Evolutionary conservation across 192 early-diverging fungal genomes (phyloP).

Genomic region (Kickxella alabastrina): DNA sequence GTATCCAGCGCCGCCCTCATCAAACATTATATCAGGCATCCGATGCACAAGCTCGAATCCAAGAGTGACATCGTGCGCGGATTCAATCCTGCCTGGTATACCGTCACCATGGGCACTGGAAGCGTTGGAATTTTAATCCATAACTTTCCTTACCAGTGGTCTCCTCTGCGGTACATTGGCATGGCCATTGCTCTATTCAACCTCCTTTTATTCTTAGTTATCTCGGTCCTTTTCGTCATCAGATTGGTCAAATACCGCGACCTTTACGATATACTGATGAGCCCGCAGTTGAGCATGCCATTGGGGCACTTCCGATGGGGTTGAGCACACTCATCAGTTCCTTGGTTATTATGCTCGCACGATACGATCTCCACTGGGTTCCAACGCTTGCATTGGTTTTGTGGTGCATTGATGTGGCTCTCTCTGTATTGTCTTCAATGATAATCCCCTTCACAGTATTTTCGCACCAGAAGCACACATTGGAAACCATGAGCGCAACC

Average conservation of each 20-base stretch:
- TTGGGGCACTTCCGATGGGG: conserved; percentile 56
- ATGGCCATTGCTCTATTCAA: conserved; percentile 42
- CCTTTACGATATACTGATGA: conserved; percentile 43
- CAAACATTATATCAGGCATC: conserved; percentile 29
- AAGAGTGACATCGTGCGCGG: conserved; percentile 35
- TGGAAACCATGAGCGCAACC: conserved; percentile 45
- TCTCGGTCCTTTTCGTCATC: conserved; percentile 20
- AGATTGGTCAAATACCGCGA: conserved; percentile 44
- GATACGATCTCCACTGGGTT: conserved; percentile 26
- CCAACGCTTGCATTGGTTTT: conserved; percentile 39
- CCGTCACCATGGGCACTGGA: conserved; percentile 54
- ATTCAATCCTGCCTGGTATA: conserved; percentile 60
- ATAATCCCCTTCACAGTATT: conserved; percentile 42
- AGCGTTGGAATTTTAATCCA: conserved; percentile 27
- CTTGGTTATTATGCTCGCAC: conserved; percentile 17
- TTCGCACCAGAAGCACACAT: conserved; percentile 40
- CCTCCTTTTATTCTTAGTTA: conserved; percentile 30
- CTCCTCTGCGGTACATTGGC: conserved; percentile 38
- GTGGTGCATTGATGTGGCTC: conserved; percentile 42
- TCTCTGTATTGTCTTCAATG: conserved; percentile 36
- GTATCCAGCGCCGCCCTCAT: background rate
- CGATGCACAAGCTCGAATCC: conserved; percentile 39
- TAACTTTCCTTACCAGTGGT: conserved; percentile 43
- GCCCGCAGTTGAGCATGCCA: conserved; percentile 50
- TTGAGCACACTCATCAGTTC: conserved; percentile 44